A percentile compares a stretch with the other conserved stretches of the same genome.
Evolutionary conservation across 2,329 filamentous ascomycete genomes (phyloP).

Genomic region (Apiospora koreana): DNA sequence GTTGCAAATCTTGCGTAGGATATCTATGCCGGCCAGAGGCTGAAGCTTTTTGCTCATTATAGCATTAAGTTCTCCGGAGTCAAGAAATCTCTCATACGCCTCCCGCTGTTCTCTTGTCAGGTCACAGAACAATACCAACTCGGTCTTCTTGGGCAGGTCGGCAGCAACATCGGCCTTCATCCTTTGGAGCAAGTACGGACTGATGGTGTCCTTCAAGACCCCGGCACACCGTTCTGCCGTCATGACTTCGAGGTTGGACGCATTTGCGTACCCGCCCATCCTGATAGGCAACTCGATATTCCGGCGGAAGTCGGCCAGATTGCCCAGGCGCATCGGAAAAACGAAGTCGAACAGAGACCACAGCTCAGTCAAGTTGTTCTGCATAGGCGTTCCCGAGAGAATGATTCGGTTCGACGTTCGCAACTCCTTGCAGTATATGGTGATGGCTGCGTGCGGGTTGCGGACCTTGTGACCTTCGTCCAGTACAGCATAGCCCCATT

Average conservation of each 20-base stretch:
- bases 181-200: conserved; percentile 87
- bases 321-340: conserved; percentile 93
- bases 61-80: conserved; percentile 80
- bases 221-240: conserved; percentile 93
- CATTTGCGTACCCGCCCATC: conserved; percentile 91
- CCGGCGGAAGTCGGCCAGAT: conserved; percentile 83
- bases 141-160: conserved; percentile 92
- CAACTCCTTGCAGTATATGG: conserved; percentile 91
- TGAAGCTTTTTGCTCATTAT: conserved; percentile 76
- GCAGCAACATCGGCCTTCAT: conserved; percentile 93
- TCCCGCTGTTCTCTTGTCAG: conserved; percentile 77
- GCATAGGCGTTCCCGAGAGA: conserved; percentile 93
- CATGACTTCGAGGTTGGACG: conserved; percentile 90
- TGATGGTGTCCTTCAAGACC: conserved; percentile 90
- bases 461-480: conserved; percentile 98
- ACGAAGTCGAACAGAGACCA: conserved; percentile 99
- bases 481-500: conserved; percentile 92
- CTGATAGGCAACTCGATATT: conserved; percentile 95
- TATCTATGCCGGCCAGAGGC: conserved; percentile 86
- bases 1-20: conserved; percentile 94
- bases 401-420: conserved; percentile 89
- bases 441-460: conserved; percentile 93
- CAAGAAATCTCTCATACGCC: conserved; percentile 79
- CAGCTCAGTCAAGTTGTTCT: conserved; percentile 92
- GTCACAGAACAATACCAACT: conserved; percentile 95